A percentile compares a stretch with the other conserved stretches of the same genome.
These are phyloP conservation scores for Sutorius australiensis DNA, from an alignment of 768 basidiomycete genomes.

Conservation along the genomic window DNA sequence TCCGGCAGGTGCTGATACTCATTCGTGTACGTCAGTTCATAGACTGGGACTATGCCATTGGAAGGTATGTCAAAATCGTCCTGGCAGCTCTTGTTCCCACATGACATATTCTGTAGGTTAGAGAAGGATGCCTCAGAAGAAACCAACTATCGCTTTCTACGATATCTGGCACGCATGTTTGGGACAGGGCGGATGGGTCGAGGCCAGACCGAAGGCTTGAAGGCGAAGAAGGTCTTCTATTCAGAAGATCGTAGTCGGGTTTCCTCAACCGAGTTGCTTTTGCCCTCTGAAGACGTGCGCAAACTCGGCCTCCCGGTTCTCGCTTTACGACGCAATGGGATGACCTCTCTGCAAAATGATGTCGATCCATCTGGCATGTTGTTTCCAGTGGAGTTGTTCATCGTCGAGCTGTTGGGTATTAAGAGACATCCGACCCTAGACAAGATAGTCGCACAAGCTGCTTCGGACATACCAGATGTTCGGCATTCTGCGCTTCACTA, in stretches of 20 bases:
- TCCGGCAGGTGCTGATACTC: conserved; percentile 1
- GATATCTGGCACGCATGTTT: conserved; percentile 60
- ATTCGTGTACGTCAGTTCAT: conserved; percentile 36
- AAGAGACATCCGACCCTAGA: background rate
- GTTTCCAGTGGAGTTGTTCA: background rate
- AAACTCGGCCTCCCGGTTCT: conserved; percentile 75
- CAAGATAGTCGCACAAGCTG: conserved; percentile 5
- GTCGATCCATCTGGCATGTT: background rate
- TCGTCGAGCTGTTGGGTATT: conserved; percentile 2
- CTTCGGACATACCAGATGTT: conserved; percentile 1
- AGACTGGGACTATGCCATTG: conserved; percentile 7
- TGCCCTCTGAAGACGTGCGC: conserved; percentile 67
- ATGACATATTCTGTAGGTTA: conserved; percentile 3
- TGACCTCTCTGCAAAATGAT: background rate
- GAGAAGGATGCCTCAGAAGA: conserved; percentile 8
- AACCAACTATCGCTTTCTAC: conserved; percentile 31
- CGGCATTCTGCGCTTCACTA: conserved; percentile 5
- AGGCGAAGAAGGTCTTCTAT: conserved; percentile 3
- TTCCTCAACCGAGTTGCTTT: conserved; percentile 58
- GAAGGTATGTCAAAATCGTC: conserved; percentile 36
- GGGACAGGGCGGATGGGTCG: conserved; percentile 15
- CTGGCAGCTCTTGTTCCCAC: conserved; percentile 33
- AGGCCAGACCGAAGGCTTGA: background rate
- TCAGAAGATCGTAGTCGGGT: conserved; percentile 1
- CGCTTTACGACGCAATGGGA: conserved; percentile 22